Evolutionary conservation across 2,329 filamentous ascomycete genomes (phyloP).

Genomic region (Teratosphaeriaceae sp.): DNA sequence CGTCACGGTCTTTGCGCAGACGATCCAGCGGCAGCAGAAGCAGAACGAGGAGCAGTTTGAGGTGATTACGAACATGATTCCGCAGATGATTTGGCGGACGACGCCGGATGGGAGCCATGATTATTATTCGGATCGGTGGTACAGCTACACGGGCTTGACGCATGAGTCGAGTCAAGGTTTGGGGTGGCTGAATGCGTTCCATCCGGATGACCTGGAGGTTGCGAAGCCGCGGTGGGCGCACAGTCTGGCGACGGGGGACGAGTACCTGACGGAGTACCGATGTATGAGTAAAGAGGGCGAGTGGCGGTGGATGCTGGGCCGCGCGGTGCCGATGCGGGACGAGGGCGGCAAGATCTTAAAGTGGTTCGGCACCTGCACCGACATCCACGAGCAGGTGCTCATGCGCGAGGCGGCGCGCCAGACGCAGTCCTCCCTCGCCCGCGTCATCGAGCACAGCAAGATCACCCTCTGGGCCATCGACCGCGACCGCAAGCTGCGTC

Average conservation of each 20-base stretch:
- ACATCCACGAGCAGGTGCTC: conserved; percentile 68
- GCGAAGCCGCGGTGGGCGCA: conserved; percentile 53
- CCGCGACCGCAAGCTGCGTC: conserved; percentile 52
- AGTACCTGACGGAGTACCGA: conserved; percentile 65
- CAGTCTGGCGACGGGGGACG: conserved; percentile 59
- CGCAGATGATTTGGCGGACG: conserved; percentile 60
- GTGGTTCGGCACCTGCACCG: conserved; percentile 76
- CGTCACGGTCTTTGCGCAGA: conserved; percentile 61
- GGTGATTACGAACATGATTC: conserved; percentile 62
- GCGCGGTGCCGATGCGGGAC: conserved; percentile 59
- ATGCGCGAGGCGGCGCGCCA: conserved; percentile 59
- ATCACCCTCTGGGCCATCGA: conserved; percentile 73
- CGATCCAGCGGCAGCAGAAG: conserved; percentile 62
- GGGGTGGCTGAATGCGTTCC: conserved; percentile 59
- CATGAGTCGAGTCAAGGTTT: conserved; percentile 56
- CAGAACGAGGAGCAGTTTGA: conserved; percentile 69
- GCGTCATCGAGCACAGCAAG: conserved; percentile 66
- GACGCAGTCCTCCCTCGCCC: conserved; percentile 62
- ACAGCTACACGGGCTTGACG: conserved; percentile 65
- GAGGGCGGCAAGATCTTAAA: conserved; percentile 63
- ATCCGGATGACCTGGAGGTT: conserved; percentile 61
- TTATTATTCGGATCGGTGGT: conserved; percentile 74
- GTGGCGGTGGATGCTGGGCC: conserved; percentile 73
- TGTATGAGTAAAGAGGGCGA: conserved; percentile 60
- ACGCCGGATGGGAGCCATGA: conserved; percentile 59